Percentiles rank a stretch among this genome's conserved stretches.
phyloP scores from a whole-genome alignment of 2,329 filamentous ascomycete species.

The Tolypocladium guangdongense region DNA sequence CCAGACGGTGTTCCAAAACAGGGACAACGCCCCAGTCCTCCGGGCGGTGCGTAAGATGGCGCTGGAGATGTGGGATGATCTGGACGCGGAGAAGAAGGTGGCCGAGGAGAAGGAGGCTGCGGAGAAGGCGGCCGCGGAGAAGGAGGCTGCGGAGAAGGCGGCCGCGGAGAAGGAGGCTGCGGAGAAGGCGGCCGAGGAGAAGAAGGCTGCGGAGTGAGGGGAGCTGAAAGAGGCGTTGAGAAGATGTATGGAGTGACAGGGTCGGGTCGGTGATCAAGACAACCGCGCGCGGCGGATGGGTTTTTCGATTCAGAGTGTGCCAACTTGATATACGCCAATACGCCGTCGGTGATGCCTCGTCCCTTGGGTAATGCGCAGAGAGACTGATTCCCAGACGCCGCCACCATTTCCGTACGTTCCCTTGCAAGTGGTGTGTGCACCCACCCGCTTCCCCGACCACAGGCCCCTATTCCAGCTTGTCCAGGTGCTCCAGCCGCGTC shows the following conservation, averaged over 20 bases:
- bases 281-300: background rate
- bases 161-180: background rate
- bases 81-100: background rate
- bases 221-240: no score
- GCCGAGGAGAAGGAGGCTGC: background rate
- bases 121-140: background rate
- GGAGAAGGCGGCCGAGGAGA: background rate
- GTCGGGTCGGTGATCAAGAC: background rate
- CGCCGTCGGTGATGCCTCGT: background rate
- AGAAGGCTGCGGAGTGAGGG: background rate
- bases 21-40: conserved; percentile 11
- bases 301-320: background rate
- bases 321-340: background rate
- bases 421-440: no score
- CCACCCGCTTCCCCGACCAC: background rate
- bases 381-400: background rate
- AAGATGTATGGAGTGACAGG: background rate
- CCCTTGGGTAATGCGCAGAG: background rate
- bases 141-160: background rate
- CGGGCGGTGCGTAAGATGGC: conserved; percentile 9
- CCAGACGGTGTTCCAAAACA: conserved; percentile 8
- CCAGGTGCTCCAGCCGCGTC: conserved; percentile 85
- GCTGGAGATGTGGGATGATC: conserved; percentile 15
- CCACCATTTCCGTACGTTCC: background rate
- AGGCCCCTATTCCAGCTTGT: conserved; percentile 66